Percentiles rank a stretch among this genome's conserved stretches.
Conservation (phyloP, 305 asterid genomes). For the Andrographis paniculata region DNA sequence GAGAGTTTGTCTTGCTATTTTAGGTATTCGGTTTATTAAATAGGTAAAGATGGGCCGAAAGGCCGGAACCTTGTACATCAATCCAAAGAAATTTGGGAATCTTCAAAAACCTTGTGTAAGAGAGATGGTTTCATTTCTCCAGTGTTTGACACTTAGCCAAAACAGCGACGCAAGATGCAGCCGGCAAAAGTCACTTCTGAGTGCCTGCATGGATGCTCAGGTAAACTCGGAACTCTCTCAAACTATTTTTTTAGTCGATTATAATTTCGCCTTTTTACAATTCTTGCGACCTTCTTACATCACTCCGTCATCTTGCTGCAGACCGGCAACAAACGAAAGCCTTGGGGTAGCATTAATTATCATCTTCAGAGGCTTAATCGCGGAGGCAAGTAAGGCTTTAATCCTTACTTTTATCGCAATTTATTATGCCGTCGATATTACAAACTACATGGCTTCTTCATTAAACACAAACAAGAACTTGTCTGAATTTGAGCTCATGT, state of each 20-base stretch:
- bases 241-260: neutral
- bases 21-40: conserved; percentile 4
- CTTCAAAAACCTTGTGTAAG: conserved; percentile 53
- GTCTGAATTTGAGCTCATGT: too few relatives aligned
- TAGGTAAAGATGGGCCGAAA: conserved; percentile 47
- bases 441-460: too few relatives aligned
- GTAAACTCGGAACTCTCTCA: conserved; percentile 17
- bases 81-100: conserved; percentile 46
- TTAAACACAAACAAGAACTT: too few relatives aligned
- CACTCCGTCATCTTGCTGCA: conserved; percentile 15
- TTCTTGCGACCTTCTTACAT: neutral
- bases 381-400: conserved; percentile 30
- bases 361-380: conserved; percentile 57
- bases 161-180: conserved; percentile 38
- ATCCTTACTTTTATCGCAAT: neutral
- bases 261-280: neutral
- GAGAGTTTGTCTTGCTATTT: too few relatives aligned
- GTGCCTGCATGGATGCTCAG: conserved; percentile 56
- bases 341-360: conserved; percentile 52
- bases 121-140: conserved; percentile 44
- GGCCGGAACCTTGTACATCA: conserved; percentile 35
- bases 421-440: too few relatives aligned
- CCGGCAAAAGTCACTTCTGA: conserved; percentile 36
- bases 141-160: conserved; percentile 45
- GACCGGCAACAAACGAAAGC: conserved; percentile 38